A percentile compares a stretch with the other conserved stretches of the same genome.
Evolutionary conservation across 805 yeast species (phyloP).

Genomic region (Candida glaebosa): DNA sequence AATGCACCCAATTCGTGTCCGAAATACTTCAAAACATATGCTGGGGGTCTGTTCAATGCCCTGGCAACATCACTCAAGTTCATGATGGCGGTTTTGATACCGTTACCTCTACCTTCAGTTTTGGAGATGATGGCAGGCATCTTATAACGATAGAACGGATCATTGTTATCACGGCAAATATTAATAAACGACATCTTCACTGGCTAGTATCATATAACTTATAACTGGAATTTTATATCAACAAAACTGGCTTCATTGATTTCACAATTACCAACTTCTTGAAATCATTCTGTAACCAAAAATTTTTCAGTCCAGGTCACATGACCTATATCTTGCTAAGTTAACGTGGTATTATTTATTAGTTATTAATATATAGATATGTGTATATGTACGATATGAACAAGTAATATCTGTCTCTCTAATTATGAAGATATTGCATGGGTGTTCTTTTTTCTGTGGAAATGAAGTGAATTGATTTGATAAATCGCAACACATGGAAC

Average conservation of each 20-base stretch:
- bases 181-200: slow-evolving; percentile 75
- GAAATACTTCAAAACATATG: slow-evolving; percentile 89
- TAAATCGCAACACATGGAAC: too few species aligned
- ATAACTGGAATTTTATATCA: not conserved
- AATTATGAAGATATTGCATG: not conserved
- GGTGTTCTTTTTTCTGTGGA: not conserved
- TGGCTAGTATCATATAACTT: slow-evolving; percentile 2
- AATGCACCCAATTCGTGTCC: slow-evolving; percentile 98
- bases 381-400: not conserved
- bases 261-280: not conserved
- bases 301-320: not conserved
- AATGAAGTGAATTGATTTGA: not conserved
- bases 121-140: slow-evolving; percentile 98
- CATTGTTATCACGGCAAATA: slow-evolving; percentile 94
- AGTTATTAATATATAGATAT: too few species aligned
- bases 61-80: slow-evolving; percentile 92
- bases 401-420: not conserved
- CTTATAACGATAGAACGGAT: slow-evolving; percentile 98
- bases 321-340: too few species aligned
- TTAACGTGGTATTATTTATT: not conserved
- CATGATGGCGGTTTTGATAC: slow-evolving; percentile 93
- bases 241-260: not conserved
- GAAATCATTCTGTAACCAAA: too few species aligned
- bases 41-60: slow-evolving; percentile 89
- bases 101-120: slow-evolving; percentile 98